These are phyloP conservation scores for Nannochloropsis oceanica DNA, from an alignment of 108 stramenopile genomes.

Conservation along the genomic window DNA sequence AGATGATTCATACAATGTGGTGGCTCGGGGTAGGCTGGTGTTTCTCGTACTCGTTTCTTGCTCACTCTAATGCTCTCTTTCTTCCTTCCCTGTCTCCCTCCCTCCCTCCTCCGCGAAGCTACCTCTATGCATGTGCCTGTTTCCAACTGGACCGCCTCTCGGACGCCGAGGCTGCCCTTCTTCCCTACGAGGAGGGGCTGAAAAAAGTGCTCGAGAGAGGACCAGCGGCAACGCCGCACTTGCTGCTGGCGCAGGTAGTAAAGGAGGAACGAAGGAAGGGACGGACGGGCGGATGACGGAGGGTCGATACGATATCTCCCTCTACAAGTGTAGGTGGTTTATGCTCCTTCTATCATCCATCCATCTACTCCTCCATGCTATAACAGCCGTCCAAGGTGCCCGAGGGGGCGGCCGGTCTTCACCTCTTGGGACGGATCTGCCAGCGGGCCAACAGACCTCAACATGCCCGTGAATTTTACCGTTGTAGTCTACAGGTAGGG, in stretches of 20 bases:
- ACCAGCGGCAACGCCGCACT: not conserved
- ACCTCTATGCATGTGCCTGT: not conserved
- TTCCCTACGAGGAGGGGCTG: not conserved
- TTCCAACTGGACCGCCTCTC: not conserved
- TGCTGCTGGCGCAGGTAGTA: not conserved
- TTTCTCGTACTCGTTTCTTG: no score
- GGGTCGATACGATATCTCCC: no score
- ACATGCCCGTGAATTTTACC: not conserved
- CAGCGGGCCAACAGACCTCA: not conserved
- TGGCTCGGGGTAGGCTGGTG: no score
- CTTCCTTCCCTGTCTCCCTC: not conserved
- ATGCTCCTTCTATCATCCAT: not conserved
- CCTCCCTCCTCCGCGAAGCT: not conserved
- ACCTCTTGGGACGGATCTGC: constrained; percentile 12
- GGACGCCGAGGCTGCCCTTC: not conserved
- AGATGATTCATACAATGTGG: no score
- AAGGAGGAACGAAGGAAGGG: not conserved
- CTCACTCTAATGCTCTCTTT: no score
- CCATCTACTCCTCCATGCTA: not conserved
- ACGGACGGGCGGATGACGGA: not conserved
- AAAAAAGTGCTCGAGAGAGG: not conserved
- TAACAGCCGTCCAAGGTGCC: constrained; percentile 12
- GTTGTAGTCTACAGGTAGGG: not conserved
- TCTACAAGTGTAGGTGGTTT: not conserved
- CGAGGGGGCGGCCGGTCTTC: constrained; percentile 21